Percentiles rank a stretch among this genome's conserved stretches.
phyloP scores from a whole-genome alignment of 2,329 filamentous ascomycete species.

The Claviceps monticola region DNA sequence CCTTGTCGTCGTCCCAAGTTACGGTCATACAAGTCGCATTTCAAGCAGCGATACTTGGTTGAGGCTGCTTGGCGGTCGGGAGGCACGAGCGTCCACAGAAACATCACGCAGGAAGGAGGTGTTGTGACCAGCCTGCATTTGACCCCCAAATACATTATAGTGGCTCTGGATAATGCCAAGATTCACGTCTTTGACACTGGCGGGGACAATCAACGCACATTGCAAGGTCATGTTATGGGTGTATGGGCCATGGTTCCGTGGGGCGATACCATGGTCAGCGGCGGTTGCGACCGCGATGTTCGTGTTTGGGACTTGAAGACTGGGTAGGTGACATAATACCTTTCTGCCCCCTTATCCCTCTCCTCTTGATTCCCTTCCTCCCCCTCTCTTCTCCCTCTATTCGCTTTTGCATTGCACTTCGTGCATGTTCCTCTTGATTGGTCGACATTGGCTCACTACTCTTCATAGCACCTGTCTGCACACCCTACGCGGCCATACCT shows the following conservation, averaged over 20 bases:
- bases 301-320: constrained; percentile 93
- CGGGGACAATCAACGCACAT: constrained; percentile 72
- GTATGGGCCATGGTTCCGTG: constrained; percentile 99
- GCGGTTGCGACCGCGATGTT: constrained; percentile 92
- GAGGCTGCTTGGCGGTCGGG: constrained; percentile 94
- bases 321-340: constrained; percentile 45
- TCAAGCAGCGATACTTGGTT: constrained; percentile 94
- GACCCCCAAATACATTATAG: constrained; percentile 91
- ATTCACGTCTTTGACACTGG: constrained; percentile 96
- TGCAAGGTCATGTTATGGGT: constrained; percentile 95
- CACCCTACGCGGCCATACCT: constrained; percentile 85
- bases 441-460: background rate
- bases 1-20: constrained; percentile 42
- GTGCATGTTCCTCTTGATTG: background rate
- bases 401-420: background rate
- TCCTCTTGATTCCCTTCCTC: too few species aligned
- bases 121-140: constrained; percentile 93
- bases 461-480: constrained; percentile 53
- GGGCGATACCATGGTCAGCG: constrained; percentile 88
- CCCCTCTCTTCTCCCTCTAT: too few species aligned
- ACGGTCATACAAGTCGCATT: constrained; percentile 86
- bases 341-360: background rate
- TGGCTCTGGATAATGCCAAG: constrained; percentile 93
- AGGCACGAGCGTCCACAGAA: constrained; percentile 66
- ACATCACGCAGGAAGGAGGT: constrained; percentile 91